These are phyloP conservation scores for Colletotrichum brevisporum DNA, from an alignment of 2,329 filamentous ascomycete species.

Conservation along the genomic window DNA sequence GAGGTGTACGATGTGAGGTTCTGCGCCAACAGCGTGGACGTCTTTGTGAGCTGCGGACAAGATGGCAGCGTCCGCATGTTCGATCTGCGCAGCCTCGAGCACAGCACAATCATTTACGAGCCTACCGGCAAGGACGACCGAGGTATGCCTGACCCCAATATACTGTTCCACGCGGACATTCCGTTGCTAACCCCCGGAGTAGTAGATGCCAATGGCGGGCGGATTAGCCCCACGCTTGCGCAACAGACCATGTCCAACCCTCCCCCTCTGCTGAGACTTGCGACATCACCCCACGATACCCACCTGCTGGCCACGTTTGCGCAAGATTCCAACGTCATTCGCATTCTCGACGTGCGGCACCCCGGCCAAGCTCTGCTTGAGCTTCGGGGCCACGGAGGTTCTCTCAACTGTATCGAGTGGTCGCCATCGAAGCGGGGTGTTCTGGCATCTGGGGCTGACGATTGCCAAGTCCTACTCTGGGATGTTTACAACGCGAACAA, in stretches of 20 bases:
- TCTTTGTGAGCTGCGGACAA: slow-evolving; percentile 97
- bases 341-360: slow-evolving; percentile 95
- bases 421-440: slow-evolving; percentile 88
- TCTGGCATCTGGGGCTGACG: slow-evolving; percentile 91
- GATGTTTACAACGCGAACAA: slow-evolving; percentile 78
- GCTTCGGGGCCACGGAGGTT: slow-evolving; percentile 86
- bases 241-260: slow-evolving; percentile 84
- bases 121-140: slow-evolving; percentile 87
- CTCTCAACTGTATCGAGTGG: slow-evolving; percentile 97
- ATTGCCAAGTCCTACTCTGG: slow-evolving; percentile 93
- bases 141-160: slow-evolving; percentile 60
- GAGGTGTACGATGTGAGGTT: slow-evolving; percentile 99
- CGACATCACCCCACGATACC: slow-evolving; percentile 94
- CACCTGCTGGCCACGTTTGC: slow-evolving; percentile 98
- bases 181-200: slow-evolving; percentile 13
- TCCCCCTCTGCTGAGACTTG: slow-evolving; percentile 83
- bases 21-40: slow-evolving; percentile 97
- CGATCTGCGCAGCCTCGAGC: slow-evolving; percentile 93
- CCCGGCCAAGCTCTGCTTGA: slow-evolving; percentile 96
- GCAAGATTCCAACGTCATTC: slow-evolving; percentile 90
- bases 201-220: slow-evolving; percentile 69
- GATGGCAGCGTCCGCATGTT: slow-evolving; percentile 99
- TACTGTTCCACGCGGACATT: background rate
- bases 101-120: slow-evolving; percentile 99
- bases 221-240: slow-evolving; percentile 80